Evolutionary conservation across 139 green algal species (phyloP), one percentile per base, ranked within the genome.

Genomic region (Auxenochlorella protothecoides): DNA sequence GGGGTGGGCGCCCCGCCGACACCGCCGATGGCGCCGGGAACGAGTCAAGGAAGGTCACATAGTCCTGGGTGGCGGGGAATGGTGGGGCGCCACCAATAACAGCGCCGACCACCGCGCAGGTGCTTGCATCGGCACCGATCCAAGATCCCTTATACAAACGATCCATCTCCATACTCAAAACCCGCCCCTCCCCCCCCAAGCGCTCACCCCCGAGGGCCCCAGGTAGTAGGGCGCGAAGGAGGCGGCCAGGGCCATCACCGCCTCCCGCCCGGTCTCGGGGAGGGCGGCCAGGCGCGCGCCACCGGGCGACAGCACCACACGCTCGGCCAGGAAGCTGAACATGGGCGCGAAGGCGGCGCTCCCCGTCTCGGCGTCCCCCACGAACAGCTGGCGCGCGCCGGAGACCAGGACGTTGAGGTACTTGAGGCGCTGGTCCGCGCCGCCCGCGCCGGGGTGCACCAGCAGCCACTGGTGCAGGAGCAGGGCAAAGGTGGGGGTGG

Each of bases 401-500:
- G 88, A 83, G 53, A 88, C 73, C 11, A 95, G 73, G 15, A 95
- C 85, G 68, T 91, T 89, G 11, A 92, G 72, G 70, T 91, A 85
- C 72, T 91, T 92, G 53, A 89, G 77, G 12, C 88, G 80, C 75
- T 89, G 83, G 72, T 90, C 83, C 2, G 69, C 60, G 52, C 81
- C 81, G 8, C 84, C 83, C 2, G 84, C 83, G 7, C 86, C 76
- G 6, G 75, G 72, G 55, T 85, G 73, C 16, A 79, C 69, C 65
- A 93, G 76, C 63, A 94, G 75, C 87, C 89, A 94, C 59, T 86
- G 82, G 70, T 93, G 83, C 68, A 93, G 83, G 66, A 93, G 80
- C 66, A 93, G 78, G 6, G 89, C 81, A 68, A 87, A 89, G 15
- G 89, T 86, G n/a, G 87, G 83, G 0, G 82, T 80, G 6, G 86